These are phyloP conservation scores for Lodderomyces orthopsilosis DNA, from an alignment of 1,139 yeast species.

Conservation along the genomic window DNA sequence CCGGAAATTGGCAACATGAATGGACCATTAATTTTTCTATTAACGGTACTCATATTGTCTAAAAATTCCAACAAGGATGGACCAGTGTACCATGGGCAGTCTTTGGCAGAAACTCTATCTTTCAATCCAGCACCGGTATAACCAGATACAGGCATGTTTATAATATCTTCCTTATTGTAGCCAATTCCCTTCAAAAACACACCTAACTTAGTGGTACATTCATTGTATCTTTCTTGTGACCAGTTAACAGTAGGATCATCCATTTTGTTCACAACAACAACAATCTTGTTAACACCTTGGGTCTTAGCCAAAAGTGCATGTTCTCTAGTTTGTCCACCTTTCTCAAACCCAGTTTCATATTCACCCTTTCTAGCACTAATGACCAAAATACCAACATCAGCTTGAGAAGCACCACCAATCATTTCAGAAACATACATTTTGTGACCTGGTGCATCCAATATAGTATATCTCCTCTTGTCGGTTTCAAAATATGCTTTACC, in stretches of 20 bases:
- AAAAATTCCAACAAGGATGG: conserved; percentile 88
- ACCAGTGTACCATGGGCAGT: conserved; percentile 92
- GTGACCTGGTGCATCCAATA: conserved; percentile 99
- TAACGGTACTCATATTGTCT: conserved; percentile 75
- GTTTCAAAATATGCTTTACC: conserved; percentile 98
- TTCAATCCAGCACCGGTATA: conserved; percentile 96
- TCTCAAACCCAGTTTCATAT: conserved; percentile 98
- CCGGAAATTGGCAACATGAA: conserved; percentile 96
- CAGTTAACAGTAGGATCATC: conserved; percentile 96
- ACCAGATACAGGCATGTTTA: conserved; percentile 96
- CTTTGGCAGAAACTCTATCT: conserved; percentile 67
- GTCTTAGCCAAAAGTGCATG: conserved; percentile 97
- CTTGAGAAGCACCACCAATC: conserved; percentile 99
- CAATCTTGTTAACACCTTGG: conserved; percentile 91
- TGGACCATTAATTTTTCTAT: conserved; percentile 89
- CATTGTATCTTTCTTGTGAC: conserved; percentile 96
- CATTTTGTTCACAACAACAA: conserved; percentile 97
- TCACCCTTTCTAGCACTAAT: conserved; percentile 99
- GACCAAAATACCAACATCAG: conserved; percentile 95
- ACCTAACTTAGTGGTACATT: conserved; percentile 82
- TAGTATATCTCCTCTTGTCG: conserved; percentile 95
- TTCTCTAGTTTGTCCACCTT: conserved; percentile 99
- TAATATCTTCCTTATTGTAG: conserved; percentile 78
- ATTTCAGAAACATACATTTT: conserved; percentile 97
- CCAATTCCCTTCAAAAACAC: conserved; percentile 86